Base-by-base conservation (phyloP, 2,329 filamentous ascomycete species). In the Talaromyces funiculosus region DNA sequence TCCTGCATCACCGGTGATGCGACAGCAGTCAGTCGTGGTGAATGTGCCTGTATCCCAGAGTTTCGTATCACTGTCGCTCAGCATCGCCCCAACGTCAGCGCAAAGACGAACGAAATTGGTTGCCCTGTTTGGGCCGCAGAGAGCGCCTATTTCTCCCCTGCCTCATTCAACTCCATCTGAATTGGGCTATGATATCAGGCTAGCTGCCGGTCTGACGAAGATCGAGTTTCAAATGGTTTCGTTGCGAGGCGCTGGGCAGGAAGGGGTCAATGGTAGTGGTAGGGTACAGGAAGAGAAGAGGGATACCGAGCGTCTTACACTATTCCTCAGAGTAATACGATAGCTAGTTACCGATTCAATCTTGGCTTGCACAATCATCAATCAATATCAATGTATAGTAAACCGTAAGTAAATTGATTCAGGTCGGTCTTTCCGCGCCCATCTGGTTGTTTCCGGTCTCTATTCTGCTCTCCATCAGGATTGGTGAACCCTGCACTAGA, bases 161-260 rank as follows among this genome's bases (percentile, higher is more conserved):
- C 74, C 77, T 22, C 75, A 82, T 47, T 76, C 78, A 56, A 64
- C 66, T 18, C 79, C 75, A 51, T 79, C 81, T 62, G 85, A 85
- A 64, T 86, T 87, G n/a, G 77, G 89, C 0, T 96, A 91, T 67
- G 92, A 96, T 67, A 82, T 86, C 7, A 84, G 84, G 56, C 77
- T 96, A 29, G 81, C 84, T 26, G 82, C 84, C 1, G 91, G 90
- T 6, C 82, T 91, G 55, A 96, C 94, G 66, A 83, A 87, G 49
- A 83, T 96, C 55, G 88, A 92, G 67, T 81, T 95, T 7, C 89
- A 93, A 67, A 80, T 93, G 61, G 84, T 92, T 64, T 90, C 89
- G 1, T 86, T 87, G 6, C 81, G 90, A 64, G 84, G 67, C 83
- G 81, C 20, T 79, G 84, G 31, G 68, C 73, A 68, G 84, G 81